phyloP scores from a whole-genome alignment of 2,329 filamentous ascomycete genomes.

The Epichloe hybrida region DNA sequence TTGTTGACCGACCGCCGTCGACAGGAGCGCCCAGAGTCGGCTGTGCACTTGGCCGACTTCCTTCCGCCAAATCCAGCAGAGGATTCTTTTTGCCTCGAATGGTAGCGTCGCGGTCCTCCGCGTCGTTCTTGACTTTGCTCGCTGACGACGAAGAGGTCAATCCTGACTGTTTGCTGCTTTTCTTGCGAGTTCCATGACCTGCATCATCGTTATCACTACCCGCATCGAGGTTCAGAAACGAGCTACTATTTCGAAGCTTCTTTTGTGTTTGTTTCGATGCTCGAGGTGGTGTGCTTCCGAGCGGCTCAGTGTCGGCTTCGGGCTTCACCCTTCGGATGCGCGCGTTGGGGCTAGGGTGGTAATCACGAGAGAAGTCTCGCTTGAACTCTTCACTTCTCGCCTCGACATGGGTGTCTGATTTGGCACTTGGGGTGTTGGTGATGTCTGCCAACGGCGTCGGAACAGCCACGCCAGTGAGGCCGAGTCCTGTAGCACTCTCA shows the following conservation, averaged over 20 bases:
- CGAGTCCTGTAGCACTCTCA: slow-evolving; percentile 15
- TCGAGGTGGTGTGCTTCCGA: slow-evolving; percentile 19
- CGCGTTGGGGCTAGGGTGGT: slow-evolving; percentile 57
- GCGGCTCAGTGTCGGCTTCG: slow-evolving; percentile 21
- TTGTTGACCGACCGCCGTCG: slow-evolving; percentile 24
- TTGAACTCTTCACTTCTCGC: slow-evolving; percentile 21
- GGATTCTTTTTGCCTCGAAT: slow-evolving; percentile 15
- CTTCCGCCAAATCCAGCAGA: slow-evolving; percentile 10
- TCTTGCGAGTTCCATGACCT: slow-evolving; percentile 2
- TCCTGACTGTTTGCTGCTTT: background rate
- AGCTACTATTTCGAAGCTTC: slow-evolving; percentile 24
- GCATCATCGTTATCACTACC: slow-evolving; percentile 34
- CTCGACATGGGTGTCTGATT: slow-evolving; percentile 14
- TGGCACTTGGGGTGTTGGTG: slow-evolving; percentile 10
- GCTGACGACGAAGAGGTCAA: background rate
- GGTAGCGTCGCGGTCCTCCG: slow-evolving; percentile 15
- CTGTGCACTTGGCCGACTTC: slow-evolving; percentile 13
- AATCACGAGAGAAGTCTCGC: slow-evolving; percentile 60
- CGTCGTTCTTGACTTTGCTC: slow-evolving; percentile 1
- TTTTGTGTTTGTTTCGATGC: slow-evolving; percentile 19
- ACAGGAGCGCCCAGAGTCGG: slow-evolving; percentile 28
- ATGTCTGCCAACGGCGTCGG: slow-evolving; percentile 12
- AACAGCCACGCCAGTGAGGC: slow-evolving; percentile 10
- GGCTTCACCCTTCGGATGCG: slow-evolving; percentile 53
- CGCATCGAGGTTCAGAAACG: slow-evolving; percentile 36